These are phyloP conservation scores for Mycena galericulata DNA, from an alignment of 768 basidiomycete species.

Conservation along the genomic window DNA sequence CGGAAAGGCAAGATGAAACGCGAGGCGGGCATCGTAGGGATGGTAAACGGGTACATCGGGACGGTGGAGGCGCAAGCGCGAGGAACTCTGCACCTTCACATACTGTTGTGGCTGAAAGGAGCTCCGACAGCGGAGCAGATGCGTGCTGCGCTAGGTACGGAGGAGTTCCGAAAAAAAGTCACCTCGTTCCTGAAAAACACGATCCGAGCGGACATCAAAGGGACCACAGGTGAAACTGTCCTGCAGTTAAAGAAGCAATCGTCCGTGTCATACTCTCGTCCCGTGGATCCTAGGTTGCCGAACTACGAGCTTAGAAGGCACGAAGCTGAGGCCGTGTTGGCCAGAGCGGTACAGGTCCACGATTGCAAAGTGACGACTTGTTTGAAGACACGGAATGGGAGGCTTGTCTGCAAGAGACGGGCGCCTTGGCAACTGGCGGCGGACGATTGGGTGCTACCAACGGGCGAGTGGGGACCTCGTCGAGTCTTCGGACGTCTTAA, in stretches of 20 bases:
- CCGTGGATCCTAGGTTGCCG: no score
- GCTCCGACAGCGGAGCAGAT: conserved; percentile 41
- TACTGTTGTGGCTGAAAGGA: conserved; percentile 51
- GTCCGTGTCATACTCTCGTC: conserved; percentile 47
- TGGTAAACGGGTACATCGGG: conserved; percentile 48
- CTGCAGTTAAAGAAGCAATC: conserved; percentile 32
- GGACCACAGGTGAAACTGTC: background rate
- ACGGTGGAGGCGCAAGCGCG: conserved; percentile 55
- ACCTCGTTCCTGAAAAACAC: conserved; percentile 44
- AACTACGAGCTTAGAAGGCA: conserved; percentile 24
- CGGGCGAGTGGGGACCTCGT: conserved; percentile 45
- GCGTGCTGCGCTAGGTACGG: conserved; percentile 34
- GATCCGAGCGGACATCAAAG: conserved; percentile 40
- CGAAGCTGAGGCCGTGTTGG: conserved; percentile 38
- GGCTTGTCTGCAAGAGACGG: conserved; percentile 46
- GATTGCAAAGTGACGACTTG: conserved; percentile 42
- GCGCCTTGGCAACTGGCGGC: conserved; percentile 42
- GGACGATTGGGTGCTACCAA: conserved; percentile 39
- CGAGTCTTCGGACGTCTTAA: conserved; percentile 39
- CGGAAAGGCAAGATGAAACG: conserved; percentile 16
- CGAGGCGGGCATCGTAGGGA: conserved; percentile 49
- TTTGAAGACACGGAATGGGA: conserved; percentile 19
- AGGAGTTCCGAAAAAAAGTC: conserved; percentile 44
- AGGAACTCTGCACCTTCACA: conserved; percentile 55
- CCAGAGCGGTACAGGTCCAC: conserved; percentile 48